A percentile compares a stretch with the other conserved stretches of the same genome.
Conservation (phyloP, 2,329 filamentous ascomycete genomes). For the Decorospora gaudefroyi region DNA sequence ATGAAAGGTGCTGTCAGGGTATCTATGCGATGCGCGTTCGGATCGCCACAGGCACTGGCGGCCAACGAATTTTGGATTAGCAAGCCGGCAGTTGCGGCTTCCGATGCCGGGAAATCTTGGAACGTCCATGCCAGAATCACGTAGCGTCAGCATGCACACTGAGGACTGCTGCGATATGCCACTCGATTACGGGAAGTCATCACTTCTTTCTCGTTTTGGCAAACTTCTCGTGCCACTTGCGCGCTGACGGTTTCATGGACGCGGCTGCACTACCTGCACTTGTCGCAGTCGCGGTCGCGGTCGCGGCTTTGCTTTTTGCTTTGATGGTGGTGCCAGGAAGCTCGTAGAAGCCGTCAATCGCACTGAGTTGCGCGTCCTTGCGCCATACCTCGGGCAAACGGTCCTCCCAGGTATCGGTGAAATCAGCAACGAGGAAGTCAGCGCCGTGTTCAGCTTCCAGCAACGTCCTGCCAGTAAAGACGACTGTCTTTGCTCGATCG, state of each 20-base stretch:
- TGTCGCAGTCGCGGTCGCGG: conserved; percentile 4
- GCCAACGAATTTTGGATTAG: conserved; percentile 22
- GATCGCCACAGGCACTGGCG: conserved; percentile 19
- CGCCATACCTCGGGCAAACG: conserved; percentile 47
- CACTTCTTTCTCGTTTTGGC: conserved; percentile 41
- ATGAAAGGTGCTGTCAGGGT: conserved; percentile 1
- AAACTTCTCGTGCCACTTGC: conserved; percentile 51
- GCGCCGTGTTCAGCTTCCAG: conserved; percentile 35
- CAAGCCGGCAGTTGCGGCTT: conserved; percentile 22
- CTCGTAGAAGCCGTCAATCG: conserved; percentile 41
- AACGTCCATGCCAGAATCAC: conserved; percentile 14
- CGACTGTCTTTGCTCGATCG: conserved; percentile 39
- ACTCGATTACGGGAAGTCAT: background rate
- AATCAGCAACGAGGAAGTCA: conserved; percentile 41
- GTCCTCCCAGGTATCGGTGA: conserved; percentile 47
- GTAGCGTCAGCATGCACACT: conserved; percentile 3
- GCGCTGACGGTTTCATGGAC: conserved; percentile 34
- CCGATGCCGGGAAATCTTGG: conserved; percentile 15
- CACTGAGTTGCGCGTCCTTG: conserved; percentile 37
- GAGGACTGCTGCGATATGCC: too few relatives aligned
- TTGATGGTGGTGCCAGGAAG: conserved; percentile 42
- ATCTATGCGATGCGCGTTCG: conserved; percentile 12
- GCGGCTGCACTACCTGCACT: conserved; percentile 9
- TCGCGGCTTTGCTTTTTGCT: conserved; percentile 23
- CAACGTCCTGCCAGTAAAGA: conserved; percentile 40